Conservation (phyloP, 768 basidiomycete genomes). For the Suillus tomentosus region DNA sequence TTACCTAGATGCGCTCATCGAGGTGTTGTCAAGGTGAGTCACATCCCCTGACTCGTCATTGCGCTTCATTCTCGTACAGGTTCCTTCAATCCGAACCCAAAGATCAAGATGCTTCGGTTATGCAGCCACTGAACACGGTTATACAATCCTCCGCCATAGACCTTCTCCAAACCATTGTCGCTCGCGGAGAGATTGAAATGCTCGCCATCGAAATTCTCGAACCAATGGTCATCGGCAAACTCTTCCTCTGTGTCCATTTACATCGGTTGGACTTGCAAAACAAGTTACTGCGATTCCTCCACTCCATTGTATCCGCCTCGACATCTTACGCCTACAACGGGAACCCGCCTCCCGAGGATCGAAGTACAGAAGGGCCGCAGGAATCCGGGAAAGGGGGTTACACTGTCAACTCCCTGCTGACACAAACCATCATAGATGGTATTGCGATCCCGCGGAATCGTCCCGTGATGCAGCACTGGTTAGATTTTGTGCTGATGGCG, state of each 20-base stretch:
- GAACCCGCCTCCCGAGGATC: slow-evolving; percentile 35
- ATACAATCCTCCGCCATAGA: slow-evolving; percentile 81
- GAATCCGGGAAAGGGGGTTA: slow-evolving; percentile 39
- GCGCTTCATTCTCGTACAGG: slow-evolving; percentile 37
- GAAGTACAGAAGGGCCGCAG: slow-evolving; percentile 36
- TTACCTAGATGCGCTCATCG: slow-evolving; percentile 78
- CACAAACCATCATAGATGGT: slow-evolving; percentile 81
- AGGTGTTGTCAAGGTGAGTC: slow-evolving; percentile 72
- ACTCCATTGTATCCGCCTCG: slow-evolving; percentile 77
- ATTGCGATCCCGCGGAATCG: slow-evolving; percentile 69
- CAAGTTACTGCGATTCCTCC: slow-evolving; percentile 89
- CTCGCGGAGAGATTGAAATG: slow-evolving; percentile 77
- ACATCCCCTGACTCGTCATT: neutral
- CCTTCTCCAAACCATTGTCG: slow-evolving; percentile 77
- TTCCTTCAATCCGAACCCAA: slow-evolving; percentile 80
- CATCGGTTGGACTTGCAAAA: slow-evolving; percentile 83
- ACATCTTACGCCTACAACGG: slow-evolving; percentile 35
- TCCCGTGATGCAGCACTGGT: slow-evolving; percentile 89
- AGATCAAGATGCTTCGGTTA: slow-evolving; percentile 42
- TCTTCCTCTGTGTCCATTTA: slow-evolving; percentile 72
- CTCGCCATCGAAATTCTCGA: slow-evolving; percentile 65
- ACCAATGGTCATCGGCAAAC: slow-evolving; percentile 68
- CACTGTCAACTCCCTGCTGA: slow-evolving; percentile 68
- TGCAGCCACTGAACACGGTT: slow-evolving; percentile 60
- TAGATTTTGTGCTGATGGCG: slow-evolving; percentile 93